A percentile compares a stretch with the other conserved stretches of the same genome.
Conservation (phyloP, 805 yeast genomes). For the Cyberlindnera bimundalis region DNA sequence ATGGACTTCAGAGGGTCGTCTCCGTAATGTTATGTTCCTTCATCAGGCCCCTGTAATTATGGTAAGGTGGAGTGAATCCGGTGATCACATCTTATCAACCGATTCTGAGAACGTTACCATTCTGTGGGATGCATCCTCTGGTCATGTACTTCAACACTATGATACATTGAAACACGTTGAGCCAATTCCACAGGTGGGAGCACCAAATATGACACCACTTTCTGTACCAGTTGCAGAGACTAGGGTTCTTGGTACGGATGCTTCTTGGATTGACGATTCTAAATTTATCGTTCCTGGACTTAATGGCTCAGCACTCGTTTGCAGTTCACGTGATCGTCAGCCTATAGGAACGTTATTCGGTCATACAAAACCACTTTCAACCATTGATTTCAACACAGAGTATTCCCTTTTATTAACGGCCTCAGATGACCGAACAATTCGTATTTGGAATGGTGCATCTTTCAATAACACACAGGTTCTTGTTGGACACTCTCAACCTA, state of each 20-base stretch:
- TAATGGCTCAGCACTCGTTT: slow-evolving; percentile 51
- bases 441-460: slow-evolving; percentile 72
- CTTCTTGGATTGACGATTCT: slow-evolving; percentile 69
- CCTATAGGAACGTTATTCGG: slow-evolving; percentile 58
- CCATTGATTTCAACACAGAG: slow-evolving; percentile 48
- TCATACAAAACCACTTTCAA: slow-evolving; percentile 56
- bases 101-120: slow-evolving; percentile 53
- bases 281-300: slow-evolving; percentile 71
- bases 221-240: slow-evolving; percentile 8
- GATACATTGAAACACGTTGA: slow-evolving; percentile 27
- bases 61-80: slow-evolving; percentile 58
- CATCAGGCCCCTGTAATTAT: slow-evolving; percentile 54
- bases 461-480: slow-evolving; percentile 47
- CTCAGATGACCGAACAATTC: slow-evolving; percentile 70
- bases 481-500: slow-evolving; percentile 55
- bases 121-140: slow-evolving; percentile 65
- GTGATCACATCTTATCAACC: slow-evolving; percentile 52
- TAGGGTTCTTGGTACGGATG: slow-evolving; percentile 45
- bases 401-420: slow-evolving; percentile 63
- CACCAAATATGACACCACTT: slow-evolving; percentile 23
- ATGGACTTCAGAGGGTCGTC: slow-evolving; percentile 73
- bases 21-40: slow-evolving; percentile 50
- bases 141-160: slow-evolving; percentile 45
- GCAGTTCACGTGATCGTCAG: slow-evolving; percentile 42
- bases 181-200: not conserved